phyloP scores from a whole-genome alignment of 495 filamentous ascomycete genomes.

The Oleoguttula mirabilis region DNA sequence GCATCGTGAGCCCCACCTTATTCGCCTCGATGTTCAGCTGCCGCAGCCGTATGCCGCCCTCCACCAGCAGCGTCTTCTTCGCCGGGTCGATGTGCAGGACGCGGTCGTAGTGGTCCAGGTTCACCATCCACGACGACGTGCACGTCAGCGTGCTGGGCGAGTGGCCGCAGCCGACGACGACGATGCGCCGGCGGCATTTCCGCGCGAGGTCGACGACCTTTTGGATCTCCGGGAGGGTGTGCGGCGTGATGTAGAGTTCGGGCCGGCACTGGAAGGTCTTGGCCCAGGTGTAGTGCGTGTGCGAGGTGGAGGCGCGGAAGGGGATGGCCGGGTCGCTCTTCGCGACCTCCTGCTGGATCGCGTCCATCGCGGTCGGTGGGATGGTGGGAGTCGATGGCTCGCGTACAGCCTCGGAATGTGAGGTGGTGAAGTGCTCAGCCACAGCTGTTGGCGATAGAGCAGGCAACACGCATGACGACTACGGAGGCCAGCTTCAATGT shows the following conservation, averaged over 20 bases:
- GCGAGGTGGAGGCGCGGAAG: slow-evolving; percentile 58
- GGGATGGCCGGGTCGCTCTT: slow-evolving; percentile 48
- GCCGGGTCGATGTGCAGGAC: slow-evolving; percentile 55
- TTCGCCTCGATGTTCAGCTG: slow-evolving; percentile 58
- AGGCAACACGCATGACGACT: no score
- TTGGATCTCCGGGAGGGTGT: slow-evolving; percentile 65
- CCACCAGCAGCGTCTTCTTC: slow-evolving; percentile 55
- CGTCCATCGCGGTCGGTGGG: slow-evolving; percentile 41
- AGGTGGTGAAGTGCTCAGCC: no score
- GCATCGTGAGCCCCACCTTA: slow-evolving; percentile 63
- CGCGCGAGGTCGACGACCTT: slow-evolving; percentile 73
- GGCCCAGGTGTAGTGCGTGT: slow-evolving; percentile 93
- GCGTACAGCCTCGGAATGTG: no score
- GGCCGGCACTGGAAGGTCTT: slow-evolving; percentile 77
- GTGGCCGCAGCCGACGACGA: slow-evolving; percentile 74
- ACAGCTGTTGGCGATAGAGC: no score
- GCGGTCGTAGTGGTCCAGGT: slow-evolving; percentile 69
- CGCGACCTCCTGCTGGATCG: slow-evolving; percentile 41
- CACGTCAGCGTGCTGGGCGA: slow-evolving; percentile 88
- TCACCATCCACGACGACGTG: slow-evolving; percentile 88
- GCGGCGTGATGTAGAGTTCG: slow-evolving; percentile 78
- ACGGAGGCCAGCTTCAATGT: no score
- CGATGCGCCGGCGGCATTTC: slow-evolving; percentile 63
- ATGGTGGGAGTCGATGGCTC: no score
- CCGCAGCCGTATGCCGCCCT: slow-evolving; percentile 73